A percentile compares a stretch with the other conserved stretches of the same genome.
Evolutionary conservation across 2,329 filamentous ascomycete genomes (phyloP).

Genomic region (Aspergillus sojae): DNA sequence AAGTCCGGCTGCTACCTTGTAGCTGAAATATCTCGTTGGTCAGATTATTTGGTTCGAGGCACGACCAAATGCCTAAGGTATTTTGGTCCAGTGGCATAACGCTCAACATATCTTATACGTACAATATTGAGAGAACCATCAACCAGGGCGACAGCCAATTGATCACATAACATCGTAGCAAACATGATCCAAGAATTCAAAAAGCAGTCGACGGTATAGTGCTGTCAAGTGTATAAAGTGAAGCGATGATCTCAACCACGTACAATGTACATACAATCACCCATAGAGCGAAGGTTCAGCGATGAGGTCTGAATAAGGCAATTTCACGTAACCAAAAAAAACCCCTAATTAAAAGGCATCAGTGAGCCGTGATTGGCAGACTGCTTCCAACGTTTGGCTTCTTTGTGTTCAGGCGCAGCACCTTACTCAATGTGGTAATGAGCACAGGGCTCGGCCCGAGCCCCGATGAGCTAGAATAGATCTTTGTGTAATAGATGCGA

Average conservation of each 20-base stretch:
- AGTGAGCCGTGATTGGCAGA: neutral
- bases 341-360: neutral
- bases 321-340: neutral
- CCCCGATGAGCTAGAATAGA: neutral
- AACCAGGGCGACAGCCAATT: neutral
- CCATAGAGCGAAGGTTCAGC: neutral
- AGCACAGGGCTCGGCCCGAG: neutral
- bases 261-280: too few species aligned
- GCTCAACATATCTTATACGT: too few species aligned
- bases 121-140: neutral
- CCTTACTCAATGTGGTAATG: neutral
- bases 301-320: neutral
- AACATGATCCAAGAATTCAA: neutral
- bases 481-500: neutral
- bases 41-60: too few species aligned
- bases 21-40: too few species aligned
- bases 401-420: neutral
- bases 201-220: neutral
- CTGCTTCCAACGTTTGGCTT: neutral
- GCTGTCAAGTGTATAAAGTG: neutral
- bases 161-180: neutral
- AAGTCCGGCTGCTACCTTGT: neutral
- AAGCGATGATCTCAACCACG: neutral
- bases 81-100: too few species aligned
- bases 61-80: too few species aligned